Conservation (phyloP, 2,329 filamentous ascomycete species). For the Pseudogymnoascus sp. region DNA sequence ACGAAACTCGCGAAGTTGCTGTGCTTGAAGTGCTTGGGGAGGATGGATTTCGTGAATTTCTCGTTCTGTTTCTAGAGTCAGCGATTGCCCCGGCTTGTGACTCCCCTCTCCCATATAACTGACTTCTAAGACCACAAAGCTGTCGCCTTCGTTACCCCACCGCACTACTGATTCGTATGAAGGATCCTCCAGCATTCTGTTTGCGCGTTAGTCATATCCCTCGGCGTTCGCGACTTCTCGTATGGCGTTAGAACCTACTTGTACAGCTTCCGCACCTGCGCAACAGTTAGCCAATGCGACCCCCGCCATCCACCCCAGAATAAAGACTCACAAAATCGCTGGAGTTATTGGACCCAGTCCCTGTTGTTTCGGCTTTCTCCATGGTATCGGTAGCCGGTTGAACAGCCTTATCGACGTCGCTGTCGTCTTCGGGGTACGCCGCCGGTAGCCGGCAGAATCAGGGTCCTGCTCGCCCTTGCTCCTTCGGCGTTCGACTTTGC, state of each 20-base stretch:
- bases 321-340: slow-evolving; percentile 80
- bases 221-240: slow-evolving; percentile 14
- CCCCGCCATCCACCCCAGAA: slow-evolving; percentile 10
- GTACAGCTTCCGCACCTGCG: slow-evolving; percentile 92
- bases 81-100: not conserved
- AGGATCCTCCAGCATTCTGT: slow-evolving; percentile 92
- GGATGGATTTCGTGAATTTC: slow-evolving; percentile 94
- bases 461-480: slow-evolving; percentile 3
- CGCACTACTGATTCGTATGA: slow-evolving; percentile 87
- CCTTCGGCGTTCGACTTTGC: not conserved
- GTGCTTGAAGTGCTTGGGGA: slow-evolving; percentile 98
- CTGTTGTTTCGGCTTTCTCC: slow-evolving; percentile 28
- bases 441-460: slow-evolving; percentile 4
- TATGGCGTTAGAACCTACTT: slow-evolving; percentile 56
- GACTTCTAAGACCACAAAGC: slow-evolving; percentile 96
- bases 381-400: slow-evolving; percentile 17
- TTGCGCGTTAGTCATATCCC: slow-evolving; percentile 28
- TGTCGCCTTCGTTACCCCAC: slow-evolving; percentile 92
- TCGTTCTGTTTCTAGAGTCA: slow-evolving; percentile 62
- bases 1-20: slow-evolving; percentile 98
- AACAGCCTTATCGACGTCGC: not conserved
- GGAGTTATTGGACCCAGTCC: slow-evolving; percentile 62
- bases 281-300: slow-evolving; percentile 19
- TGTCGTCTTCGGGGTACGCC: not conserved
- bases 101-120: slow-evolving; percentile 21